Evolutionary conservation across 139 green algal species (phyloP).

Genomic region (Haematococcus lacustris): DNA sequence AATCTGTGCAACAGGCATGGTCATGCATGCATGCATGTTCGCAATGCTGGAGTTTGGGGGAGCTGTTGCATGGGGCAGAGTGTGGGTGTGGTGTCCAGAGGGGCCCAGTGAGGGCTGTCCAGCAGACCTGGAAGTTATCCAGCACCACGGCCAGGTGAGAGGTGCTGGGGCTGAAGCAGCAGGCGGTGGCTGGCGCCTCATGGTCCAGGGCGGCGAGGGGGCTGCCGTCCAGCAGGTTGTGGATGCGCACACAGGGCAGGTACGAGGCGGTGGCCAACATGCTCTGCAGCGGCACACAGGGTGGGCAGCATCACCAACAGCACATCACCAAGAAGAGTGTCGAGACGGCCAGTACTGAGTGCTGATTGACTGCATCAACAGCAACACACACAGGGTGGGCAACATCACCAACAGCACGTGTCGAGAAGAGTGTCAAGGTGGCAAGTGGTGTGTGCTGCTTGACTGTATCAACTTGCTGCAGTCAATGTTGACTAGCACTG

Average conservation of each 20-base stretch:
- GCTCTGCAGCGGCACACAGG: not conserved
- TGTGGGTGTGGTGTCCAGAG: not conserved
- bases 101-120: not conserved
- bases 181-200: slow-evolving; percentile 4
- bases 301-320: not conserved
- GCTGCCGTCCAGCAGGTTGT: slow-evolving; percentile 21
- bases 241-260: slow-evolving; percentile 33
- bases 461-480: no score
- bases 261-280: slow-evolving; percentile 46
- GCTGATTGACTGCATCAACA: not conserved
- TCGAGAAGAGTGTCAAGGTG: not conserved
- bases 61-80: not conserved
- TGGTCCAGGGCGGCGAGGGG: slow-evolving; percentile 28
- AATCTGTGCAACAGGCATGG: not conserved
- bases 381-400: no score
- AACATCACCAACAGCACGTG: no score
- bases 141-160: slow-evolving; percentile 27
- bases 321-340: not conserved
- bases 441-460: no score
- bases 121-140: slow-evolving; percentile 17
- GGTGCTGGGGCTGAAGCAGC: slow-evolving; percentile 27
- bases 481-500: no score
- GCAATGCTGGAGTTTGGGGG: not conserved
- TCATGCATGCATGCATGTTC: not conserved
- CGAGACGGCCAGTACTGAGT: not conserved